Evolutionary conservation across 805 yeast species (phyloP).

Genomic region (Blastobotrys peoriensis): DNA sequence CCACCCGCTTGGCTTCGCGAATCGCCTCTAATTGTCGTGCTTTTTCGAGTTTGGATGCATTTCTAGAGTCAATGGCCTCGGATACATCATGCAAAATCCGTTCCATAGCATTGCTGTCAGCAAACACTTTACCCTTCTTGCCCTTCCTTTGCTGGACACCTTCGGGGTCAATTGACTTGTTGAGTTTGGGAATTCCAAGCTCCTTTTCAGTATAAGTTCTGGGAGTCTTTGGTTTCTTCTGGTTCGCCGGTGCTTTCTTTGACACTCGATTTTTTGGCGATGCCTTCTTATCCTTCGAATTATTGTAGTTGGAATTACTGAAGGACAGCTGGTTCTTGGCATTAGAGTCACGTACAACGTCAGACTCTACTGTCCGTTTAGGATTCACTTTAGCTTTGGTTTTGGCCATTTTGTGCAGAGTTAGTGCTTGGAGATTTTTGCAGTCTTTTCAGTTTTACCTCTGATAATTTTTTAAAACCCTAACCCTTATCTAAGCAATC

Average conservation of each 20-base stretch:
- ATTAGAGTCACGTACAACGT: conserved; percentile 20
- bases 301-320: conserved; percentile 10
- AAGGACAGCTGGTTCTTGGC: conserved; percentile 21
- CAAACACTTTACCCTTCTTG: conserved; percentile 62
- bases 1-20: conserved; percentile 78
- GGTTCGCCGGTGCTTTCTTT: conserved; percentile 8
- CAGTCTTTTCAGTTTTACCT: too few relatives aligned
- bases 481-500: neutral
- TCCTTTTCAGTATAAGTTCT: conserved; percentile 64
- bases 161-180: conserved; percentile 72
- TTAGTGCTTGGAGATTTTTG: neutral
- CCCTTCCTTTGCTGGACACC: conserved; percentile 72
- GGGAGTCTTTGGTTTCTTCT: conserved; percentile 23
- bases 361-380: conserved; percentile 33
- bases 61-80: conserved; percentile 68
- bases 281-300: conserved; percentile 9
- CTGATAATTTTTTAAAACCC: neutral
- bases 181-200: conserved; percentile 69
- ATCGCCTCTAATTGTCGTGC: conserved; percentile 84
- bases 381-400: conserved; percentile 11
- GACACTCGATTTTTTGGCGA: conserved; percentile 13
- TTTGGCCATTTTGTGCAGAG: conserved; percentile 14
- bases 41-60: conserved; percentile 86
- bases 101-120: conserved; percentile 50
- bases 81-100: conserved; percentile 76